Evolutionary conservation across 371 early-diverging fungal species (phyloP).

Genomic region (Quaeritorhiza haematococci): DNA sequence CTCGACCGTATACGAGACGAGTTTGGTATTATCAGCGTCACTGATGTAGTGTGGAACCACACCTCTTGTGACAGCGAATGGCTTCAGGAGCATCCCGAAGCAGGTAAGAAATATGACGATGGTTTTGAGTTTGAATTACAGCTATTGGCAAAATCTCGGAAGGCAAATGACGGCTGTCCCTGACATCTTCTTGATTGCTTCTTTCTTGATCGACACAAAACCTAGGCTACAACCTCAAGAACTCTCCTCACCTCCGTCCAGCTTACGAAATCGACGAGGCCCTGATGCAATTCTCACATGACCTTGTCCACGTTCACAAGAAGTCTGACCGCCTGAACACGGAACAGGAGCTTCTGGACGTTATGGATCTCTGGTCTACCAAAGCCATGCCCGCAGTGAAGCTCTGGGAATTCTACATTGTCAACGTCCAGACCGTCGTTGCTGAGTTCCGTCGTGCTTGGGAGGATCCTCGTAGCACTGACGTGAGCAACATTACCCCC

Average conservation of each 20-base stretch:
- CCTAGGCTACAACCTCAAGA: constrained; percentile 85
- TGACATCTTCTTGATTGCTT: too few species aligned
- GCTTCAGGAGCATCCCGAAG: constrained; percentile 91
- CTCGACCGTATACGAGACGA: constrained; percentile 54
- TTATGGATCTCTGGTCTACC: constrained; percentile 57
- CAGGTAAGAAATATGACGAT: constrained; percentile 47
- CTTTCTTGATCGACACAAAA: too few species aligned
- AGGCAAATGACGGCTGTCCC: background rate
- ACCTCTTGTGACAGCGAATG: constrained; percentile 86
- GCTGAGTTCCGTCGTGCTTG: constrained; percentile 12
- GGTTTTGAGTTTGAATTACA: too few species aligned
- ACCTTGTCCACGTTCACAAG: constrained; percentile 28
- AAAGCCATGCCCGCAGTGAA: constrained; percentile 60
- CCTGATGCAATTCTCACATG: constrained; percentile 62
- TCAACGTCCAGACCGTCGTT: constrained; percentile 22
- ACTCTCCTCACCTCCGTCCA: constrained; percentile 87
- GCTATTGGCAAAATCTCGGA: background rate
- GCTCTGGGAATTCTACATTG: constrained; percentile 85
- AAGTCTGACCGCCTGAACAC: constrained; percentile 47
- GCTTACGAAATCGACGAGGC: constrained; percentile 91
- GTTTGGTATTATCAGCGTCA: constrained; percentile 70
- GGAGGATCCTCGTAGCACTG: background rate
- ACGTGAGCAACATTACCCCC: constrained; percentile 2
- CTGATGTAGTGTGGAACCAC: constrained; percentile 98
- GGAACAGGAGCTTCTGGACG: constrained; percentile 58